phyloP scores from a whole-genome alignment of 805 yeast genomes.

The Yueomyces sinensis region DNA sequence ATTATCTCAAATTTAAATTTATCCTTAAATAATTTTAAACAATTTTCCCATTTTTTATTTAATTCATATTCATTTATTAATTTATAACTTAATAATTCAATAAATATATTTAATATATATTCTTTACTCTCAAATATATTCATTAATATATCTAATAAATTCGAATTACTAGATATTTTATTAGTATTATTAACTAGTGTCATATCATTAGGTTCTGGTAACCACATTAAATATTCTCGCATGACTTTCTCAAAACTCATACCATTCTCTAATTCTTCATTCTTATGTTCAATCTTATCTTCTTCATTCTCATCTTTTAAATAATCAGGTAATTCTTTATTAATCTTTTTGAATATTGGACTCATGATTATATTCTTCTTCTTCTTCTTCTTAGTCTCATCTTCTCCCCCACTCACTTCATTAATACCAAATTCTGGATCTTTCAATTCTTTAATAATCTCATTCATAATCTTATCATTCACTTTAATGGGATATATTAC shows the following conservation, averaged over 20 bases:
- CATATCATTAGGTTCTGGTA: slow-evolving; percentile 14
- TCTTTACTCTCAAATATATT: slow-evolving; percentile 16
- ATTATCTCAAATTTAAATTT: slow-evolving; percentile 5
- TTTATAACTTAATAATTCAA: slow-evolving; percentile 12
- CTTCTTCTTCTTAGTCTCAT: neutral
- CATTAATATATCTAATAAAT: slow-evolving; percentile 14
- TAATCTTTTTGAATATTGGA: too few species aligned
- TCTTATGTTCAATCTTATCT: too few species aligned
- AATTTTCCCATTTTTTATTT: slow-evolving; percentile 15
- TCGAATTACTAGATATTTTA: slow-evolving; percentile 4
- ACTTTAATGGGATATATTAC: slow-evolving; percentile 1
- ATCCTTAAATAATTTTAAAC: slow-evolving; percentile 10
- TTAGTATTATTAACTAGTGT: slow-evolving; percentile 3
- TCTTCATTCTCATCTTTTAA: too few species aligned
- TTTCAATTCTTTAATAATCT: slow-evolving; percentile 30
- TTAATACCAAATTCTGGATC: slow-evolving; percentile 15
- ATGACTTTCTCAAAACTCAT: too few species aligned
- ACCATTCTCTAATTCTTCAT: too few species aligned
- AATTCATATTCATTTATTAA: slow-evolving; percentile 13
- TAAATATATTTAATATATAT: slow-evolving; percentile 13
- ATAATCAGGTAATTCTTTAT: too few species aligned
- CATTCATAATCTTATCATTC: slow-evolving; percentile 3
- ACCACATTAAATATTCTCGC: slow-evolving; percentile 15
- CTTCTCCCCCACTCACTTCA: too few species aligned
- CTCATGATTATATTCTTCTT: too few species aligned